A percentile compares a stretch with the other conserved stretches of the same genome.
Conservation (phyloP, 257 asterid genomes). For the Ligustrum vulgare region DNA sequence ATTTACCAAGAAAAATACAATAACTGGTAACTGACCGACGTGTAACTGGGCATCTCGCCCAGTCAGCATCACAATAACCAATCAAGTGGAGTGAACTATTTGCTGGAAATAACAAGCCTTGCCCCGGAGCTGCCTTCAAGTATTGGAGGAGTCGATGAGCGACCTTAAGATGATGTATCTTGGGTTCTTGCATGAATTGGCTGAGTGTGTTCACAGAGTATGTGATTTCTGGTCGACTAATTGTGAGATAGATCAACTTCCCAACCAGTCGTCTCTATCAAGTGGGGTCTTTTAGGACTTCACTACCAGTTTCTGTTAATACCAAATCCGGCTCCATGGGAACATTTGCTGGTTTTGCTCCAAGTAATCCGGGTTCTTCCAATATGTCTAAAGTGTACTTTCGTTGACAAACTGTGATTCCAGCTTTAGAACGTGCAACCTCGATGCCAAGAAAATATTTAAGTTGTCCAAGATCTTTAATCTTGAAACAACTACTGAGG, state of each 20-base stretch:
- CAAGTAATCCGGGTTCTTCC: background rate
- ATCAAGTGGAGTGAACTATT: background rate
- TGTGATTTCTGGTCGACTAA: background rate
- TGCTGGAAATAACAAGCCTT: background rate
- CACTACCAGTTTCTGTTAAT: background rate
- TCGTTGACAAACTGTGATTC: background rate
- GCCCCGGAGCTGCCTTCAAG: constrained; percentile 3
- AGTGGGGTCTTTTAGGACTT: background rate
- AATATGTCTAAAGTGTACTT: constrained; percentile 15
- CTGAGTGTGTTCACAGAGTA: background rate
- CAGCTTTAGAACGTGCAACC: background rate
- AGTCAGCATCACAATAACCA: constrained; percentile 16
- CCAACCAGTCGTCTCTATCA: background rate
- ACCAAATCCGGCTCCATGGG: constrained; percentile 12
- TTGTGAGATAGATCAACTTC: background rate
- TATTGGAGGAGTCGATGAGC: background rate
- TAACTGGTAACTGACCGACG: constrained; percentile 5
- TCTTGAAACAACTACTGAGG: background rate
- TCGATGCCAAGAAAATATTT: constrained; percentile 16
- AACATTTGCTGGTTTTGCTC: background rate
- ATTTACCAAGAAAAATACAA: background rate
- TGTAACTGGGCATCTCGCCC: constrained; percentile 10
- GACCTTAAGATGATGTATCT: background rate
- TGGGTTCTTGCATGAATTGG: constrained; percentile 17
- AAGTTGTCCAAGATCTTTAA: constrained; percentile 4